Base-by-base conservation (phyloP, 2,329 filamentous ascomycete genomes). In the Aureobasidium subglaciale region DNA sequence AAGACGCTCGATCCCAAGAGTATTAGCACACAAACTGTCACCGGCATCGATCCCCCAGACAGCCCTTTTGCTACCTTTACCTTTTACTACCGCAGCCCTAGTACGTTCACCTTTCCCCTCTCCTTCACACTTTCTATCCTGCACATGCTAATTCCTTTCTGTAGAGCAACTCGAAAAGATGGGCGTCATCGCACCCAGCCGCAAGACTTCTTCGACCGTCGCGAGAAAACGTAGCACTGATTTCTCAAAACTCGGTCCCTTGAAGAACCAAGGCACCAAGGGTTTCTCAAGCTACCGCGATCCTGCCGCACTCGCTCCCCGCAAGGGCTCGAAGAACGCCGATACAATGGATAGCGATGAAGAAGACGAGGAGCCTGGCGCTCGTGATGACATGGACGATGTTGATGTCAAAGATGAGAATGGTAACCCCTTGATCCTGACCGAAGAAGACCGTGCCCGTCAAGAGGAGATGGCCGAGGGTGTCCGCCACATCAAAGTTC, bases 11-110 rank as follows among this genome's bases (percentile, higher is more conserved):
- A 97, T 73, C 92, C 92, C 0, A 96, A 96, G 74, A 90, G 90
- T 2, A 99, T 99, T 67, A 97, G 91, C 67, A 99, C 93, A 2
- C 93, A 99, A 73, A 99, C 93, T 0, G 93, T 99, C n/a, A 97
- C 93, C 8, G 93, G 92, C 16, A 95, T 97, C 60, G 93, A 99
- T 70, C 89, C 90, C 0, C 90, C 91, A 18, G 92, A 97, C 60
- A 93, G 92, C 72, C 93, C 95, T 3, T 99, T 96, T 73, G 93
- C 93, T 4, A 86, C 88, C 8, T 99, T 99, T 70, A 97, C 95
- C 25, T 99, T 99, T 71, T 90, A 97, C 73, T 99, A 99, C 70
- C 84, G 93, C 59, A 93, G 93, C 69, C 88, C 96, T 69, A 87
- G 92, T 95, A 78, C 77, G 90, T 83, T 11, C 30, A 3, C 8